Evolutionary conservation across 352 stramenopile species (phyloP).

Genomic region (Phytophthora megakarya): DNA sequence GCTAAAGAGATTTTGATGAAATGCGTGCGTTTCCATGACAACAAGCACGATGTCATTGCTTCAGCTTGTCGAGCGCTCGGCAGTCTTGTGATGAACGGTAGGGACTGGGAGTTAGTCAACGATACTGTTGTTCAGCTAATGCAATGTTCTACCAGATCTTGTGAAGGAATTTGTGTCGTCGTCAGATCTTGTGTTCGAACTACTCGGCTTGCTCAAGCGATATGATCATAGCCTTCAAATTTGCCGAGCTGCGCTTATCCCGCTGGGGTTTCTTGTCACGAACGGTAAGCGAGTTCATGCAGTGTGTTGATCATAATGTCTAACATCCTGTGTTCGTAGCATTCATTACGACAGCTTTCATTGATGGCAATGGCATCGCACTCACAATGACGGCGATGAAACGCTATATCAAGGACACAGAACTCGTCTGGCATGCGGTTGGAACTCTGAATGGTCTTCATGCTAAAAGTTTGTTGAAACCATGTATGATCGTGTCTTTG

Average conservation of each 20-base stretch:
- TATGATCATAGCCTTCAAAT: conserved; percentile 59
- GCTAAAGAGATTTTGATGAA: conserved; percentile 71
- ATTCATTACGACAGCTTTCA: conserved; percentile 57
- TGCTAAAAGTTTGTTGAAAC: conserved; percentile 45
- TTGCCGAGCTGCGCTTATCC: conserved; percentile 53
- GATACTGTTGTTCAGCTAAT: neutral
- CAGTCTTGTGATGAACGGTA: conserved; percentile 79
- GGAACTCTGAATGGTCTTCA: conserved; percentile 73
- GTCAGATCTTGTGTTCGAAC: conserved; percentile 51
- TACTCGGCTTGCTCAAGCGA: conserved; percentile 60
- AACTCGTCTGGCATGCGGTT: conserved; percentile 76
- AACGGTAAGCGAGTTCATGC: conserved; percentile 39
- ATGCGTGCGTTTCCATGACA: conserved; percentile 77
- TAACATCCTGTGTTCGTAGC: conserved; percentile 30
- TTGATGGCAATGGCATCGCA: conserved; percentile 66
- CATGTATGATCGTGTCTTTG: neutral
- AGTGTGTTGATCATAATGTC: neutral
- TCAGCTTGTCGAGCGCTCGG: conserved; percentile 64
- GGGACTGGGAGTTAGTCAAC: neutral
- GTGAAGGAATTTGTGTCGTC: conserved; percentile 73
- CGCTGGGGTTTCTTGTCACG: conserved; percentile 71
- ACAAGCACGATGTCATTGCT: conserved; percentile 73
- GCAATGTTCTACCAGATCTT: conserved; percentile 42
- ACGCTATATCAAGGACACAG: conserved; percentile 56
- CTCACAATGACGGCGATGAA: conserved; percentile 58